Evolutionary conservation across 2,329 filamentous ascomycete genomes (phyloP), one percentile per base, ranked within the genome.

Genomic region (Phyllachora maydis): DNA sequence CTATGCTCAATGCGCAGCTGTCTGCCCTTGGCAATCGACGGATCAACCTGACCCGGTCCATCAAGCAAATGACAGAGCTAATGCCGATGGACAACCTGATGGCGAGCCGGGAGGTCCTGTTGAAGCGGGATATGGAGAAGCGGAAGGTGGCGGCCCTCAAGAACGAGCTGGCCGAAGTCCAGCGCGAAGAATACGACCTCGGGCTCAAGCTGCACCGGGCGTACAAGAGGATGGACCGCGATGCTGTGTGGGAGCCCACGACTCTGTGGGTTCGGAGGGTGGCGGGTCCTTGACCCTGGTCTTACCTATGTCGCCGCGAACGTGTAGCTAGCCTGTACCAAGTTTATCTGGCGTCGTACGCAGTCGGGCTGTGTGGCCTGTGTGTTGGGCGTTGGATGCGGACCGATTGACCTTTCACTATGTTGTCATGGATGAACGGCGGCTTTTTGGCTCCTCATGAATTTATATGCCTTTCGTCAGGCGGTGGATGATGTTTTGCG

Each of bases 211-310:
- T 88, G 26, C 66, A 78, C 41, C 55, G 74, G 12, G 71, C 74
- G 7, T 73, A 76, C 47, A 83, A 79, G 51, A 62, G 77, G 22
- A 58, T 69, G 35, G 75, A 83, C 36, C 63, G 71, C 32, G 61
- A 73, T 24, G 59, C 58, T 3, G 54, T 58, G 16, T 73, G 57
- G 36, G 69, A 77, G 37, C 65, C 65, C 8, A 72, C 69, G 1
- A 64, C 64, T 15, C 47, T 90, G 7, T 90, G 79, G 79, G 74
- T 90, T 23, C 63, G 72, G 37, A 59, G 79, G 32, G 71, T 82
- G 30, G 82, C 76, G 11, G 64, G 57, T 22, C n/a, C n/a, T n/a
- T n/a, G n/a, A n/a, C n/a, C 35, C 20, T 22, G 14, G 9, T 22
- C 18, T 22, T 19, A n/a, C n/a, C n/a, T n/a, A n/a, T n/a, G n/a